Conservation (phyloP, 2,329 filamentous ascomycete genomes). For the Xylaria sp. region DNA sequence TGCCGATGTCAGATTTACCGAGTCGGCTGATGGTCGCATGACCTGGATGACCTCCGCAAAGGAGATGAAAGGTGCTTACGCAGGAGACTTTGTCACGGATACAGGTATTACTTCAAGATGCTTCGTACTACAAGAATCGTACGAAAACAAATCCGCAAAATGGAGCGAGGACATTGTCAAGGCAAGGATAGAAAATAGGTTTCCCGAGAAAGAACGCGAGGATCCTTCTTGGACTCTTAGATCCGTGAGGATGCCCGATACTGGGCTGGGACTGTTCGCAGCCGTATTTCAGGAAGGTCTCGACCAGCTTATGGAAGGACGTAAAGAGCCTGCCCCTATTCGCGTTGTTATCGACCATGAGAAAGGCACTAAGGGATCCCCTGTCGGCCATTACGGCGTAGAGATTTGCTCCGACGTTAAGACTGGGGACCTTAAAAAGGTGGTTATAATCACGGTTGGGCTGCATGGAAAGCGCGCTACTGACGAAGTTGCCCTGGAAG, state of each 20-base stretch:
- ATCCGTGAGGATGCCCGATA: constrained; percentile 72
- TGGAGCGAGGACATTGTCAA: constrained; percentile 88
- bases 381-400: constrained; percentile 74
- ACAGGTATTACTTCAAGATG: constrained; percentile 70
- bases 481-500: constrained; percentile 77
- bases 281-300: constrained; percentile 79
- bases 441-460: constrained; percentile 67
- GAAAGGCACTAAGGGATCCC: constrained; percentile 72
- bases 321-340: constrained; percentile 74
- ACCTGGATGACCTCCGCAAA: constrained; percentile 75
- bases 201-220: constrained; percentile 85
- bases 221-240: constrained; percentile 83
- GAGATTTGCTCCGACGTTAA: constrained; percentile 76
- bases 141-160: constrained; percentile 80
- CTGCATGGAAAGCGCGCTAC: constrained; percentile 76
- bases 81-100: constrained; percentile 59
- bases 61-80: constrained; percentile 67
- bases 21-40: constrained; percentile 71
- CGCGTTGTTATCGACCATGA: constrained; percentile 79
- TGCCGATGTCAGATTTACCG: constrained; percentile 77
- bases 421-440: constrained; percentile 62
- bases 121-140: constrained; percentile 78
- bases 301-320: constrained; percentile 70
- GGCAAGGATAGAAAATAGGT: constrained; percentile 85
- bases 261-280: constrained; percentile 68